Conservation (phyloP, 2,329 filamentous ascomycete genomes). For the Chalara sp. region DNA sequence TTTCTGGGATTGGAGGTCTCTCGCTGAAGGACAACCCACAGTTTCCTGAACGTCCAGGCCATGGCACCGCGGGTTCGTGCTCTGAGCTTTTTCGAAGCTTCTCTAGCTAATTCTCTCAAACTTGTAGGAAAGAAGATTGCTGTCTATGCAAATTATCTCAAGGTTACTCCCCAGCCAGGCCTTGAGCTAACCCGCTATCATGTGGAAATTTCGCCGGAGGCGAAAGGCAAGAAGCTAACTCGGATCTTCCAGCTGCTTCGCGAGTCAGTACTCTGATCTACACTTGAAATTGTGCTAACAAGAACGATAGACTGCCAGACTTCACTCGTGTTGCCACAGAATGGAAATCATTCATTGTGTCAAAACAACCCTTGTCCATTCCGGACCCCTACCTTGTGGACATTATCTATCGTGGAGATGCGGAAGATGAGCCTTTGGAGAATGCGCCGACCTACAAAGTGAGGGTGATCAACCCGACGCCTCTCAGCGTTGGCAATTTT, state of each 20-base stretch:
- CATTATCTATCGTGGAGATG: constrained; percentile 20
- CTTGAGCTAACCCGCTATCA: constrained; percentile 23
- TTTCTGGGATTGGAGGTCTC: constrained; percentile 13
- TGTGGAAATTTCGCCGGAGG: constrained; percentile 20
- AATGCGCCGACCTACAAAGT: constrained; percentile 15
- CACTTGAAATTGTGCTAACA: no score
- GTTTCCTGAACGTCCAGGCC: constrained; percentile 23
- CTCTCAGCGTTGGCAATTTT: constrained; percentile 14
- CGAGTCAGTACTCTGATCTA: constrained; percentile 4
- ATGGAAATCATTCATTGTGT: constrained; percentile 23
- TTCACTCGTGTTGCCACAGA: constrained; percentile 21
- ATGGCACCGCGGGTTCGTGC: constrained; percentile 20
- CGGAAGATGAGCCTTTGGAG: constrained; percentile 17
- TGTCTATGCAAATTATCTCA: constrained; percentile 27
- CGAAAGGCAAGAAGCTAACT: constrained; percentile 20
- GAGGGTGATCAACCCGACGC: constrained; percentile 13
- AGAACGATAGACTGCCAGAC: constrained; percentile 13
- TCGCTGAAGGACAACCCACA: constrained; percentile 2
- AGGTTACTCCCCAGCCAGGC: constrained; percentile 13
- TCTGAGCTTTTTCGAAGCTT: neutral
- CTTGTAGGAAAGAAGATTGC: constrained; percentile 9
- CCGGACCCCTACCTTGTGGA: constrained; percentile 8
- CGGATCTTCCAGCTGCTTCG: constrained; percentile 25
- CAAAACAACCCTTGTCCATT: constrained; percentile 9
- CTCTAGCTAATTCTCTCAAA: neutral